Percentiles rank a stretch among this genome's conserved stretches.
Conservation (phyloP, 148 eudicot species). For the Persicaria tinctoria region DNA sequence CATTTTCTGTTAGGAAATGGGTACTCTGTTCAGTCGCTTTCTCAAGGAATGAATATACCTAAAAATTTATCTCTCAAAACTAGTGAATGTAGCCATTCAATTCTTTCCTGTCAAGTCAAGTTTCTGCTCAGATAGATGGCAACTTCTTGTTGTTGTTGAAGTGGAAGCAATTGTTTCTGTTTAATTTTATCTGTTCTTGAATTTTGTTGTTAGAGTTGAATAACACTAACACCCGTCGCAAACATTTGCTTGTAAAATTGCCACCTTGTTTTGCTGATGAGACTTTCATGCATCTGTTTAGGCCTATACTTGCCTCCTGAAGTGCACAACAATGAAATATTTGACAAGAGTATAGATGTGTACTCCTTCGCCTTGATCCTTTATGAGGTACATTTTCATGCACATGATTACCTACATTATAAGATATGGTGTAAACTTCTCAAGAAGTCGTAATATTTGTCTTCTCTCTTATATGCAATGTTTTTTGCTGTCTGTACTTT, state of each 20-base stretch:
- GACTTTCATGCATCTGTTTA: slow-evolving; percentile 17
- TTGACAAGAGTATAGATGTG: slow-evolving; percentile 84
- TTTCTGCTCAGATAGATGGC: too few relatives aligned
- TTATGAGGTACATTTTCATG: slow-evolving; percentile 59
- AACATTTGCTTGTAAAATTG: too few relatives aligned
- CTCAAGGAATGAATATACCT: background rate
- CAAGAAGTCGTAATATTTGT: background rate
- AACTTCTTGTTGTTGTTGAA: too few relatives aligned
- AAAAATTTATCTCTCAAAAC: background rate
- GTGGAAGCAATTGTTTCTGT: too few relatives aligned
- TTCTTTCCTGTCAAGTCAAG: background rate
- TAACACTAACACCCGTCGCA: too few relatives aligned
- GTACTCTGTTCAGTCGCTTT: background rate
- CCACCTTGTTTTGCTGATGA: slow-evolving; percentile 6
- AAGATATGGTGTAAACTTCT: background rate
- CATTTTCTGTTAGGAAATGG: background rate
- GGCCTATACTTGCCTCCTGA: slow-evolving; percentile 88
- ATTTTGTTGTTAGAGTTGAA: too few relatives aligned
- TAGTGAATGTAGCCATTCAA: background rate
- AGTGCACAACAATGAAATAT: slow-evolving; percentile 62
- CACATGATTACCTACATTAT: background rate
- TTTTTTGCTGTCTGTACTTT: background rate
- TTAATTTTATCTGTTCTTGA: background rate
- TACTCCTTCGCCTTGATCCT: slow-evolving; percentile 82
- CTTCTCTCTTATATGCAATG: background rate